Evolutionary conservation across 2,329 filamentous ascomycete species (phyloP), one percentile per base, ranked within the genome.

Genomic region (Hirsutella minnesotensis): DNA sequence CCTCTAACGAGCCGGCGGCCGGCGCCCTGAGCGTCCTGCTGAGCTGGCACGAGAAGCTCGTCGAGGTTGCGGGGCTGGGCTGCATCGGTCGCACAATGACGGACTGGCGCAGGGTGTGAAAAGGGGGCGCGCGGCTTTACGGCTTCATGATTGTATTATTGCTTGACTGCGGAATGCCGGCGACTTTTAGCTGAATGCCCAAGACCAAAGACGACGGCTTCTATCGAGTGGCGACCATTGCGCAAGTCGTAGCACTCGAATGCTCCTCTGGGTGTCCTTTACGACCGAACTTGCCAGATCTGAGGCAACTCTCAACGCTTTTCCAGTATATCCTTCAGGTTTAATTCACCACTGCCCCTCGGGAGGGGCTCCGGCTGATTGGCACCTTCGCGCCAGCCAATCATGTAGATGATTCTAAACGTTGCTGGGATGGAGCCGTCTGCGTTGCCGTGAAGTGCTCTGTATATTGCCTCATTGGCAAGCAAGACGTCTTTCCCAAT

Each of bases 1-100:
- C 56, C 9, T 59, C 68, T 31, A 75, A 69, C 58, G 78, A 82
- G 58, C 83, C 86, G 38, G 81, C 86, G 48, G 85, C 86, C 30
- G 82, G 88, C 44, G 84, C 83, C 42, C 96, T 96, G 92, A 96
- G 92, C 59, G 92, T 98, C 41, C 64, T 98, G 59, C 70, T 98
- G 52, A 95, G 88, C 66, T 98, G 92, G 92, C 92, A 98, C 61
- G 92, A 98, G 72, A 98, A 95, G 75, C 77, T 95, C 48, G 87
- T 96, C 4, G 92, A 98, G 57, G 81, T 95, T 56, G 86, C 88
- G 31, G 92, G 92, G 20, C 72, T 88, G 52, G 92, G 92, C 37
- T 87, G 85, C 62, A 92, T 98, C 65, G 86, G 88, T 49, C 79
- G 92, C 55, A 87, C 87, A 51, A 95, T 98, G 89, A 92, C 87